Conservation (phyloP, 1,284 basidiomycete species). For the Moesziomyces aphidis region DNA sequence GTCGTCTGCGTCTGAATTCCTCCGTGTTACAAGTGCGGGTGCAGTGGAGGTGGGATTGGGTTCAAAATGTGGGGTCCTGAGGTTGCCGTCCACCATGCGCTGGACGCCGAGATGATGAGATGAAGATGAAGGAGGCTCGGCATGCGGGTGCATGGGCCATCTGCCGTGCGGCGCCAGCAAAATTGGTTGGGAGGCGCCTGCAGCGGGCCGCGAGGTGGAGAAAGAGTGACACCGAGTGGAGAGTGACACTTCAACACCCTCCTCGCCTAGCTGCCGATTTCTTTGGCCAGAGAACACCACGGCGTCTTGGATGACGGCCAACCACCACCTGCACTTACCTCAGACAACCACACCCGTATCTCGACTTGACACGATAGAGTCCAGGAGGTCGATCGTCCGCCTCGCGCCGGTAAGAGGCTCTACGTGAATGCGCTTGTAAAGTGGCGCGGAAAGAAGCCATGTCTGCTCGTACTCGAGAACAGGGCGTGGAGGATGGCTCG, state of each 20-base stretch:
- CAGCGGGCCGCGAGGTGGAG: too few relatives aligned
- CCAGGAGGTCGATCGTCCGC: too few relatives aligned
- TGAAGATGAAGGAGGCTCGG: too few relatives aligned
- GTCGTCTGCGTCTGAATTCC: slow-evolving; percentile 6
- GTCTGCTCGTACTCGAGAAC: neutral
- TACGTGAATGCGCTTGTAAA: neutral
- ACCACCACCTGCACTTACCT: too few relatives aligned
- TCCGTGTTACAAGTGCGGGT: neutral
- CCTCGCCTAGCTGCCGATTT: neutral
- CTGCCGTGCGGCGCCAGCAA: neutral
- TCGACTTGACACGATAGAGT: too few relatives aligned
- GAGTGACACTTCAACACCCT: neutral
- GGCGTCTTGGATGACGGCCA: too few relatives aligned
- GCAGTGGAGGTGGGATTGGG: neutral
- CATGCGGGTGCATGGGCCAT: neutral
- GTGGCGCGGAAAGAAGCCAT: neutral
- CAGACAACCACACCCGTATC: too few relatives aligned
- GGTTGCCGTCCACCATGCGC: too few relatives aligned
- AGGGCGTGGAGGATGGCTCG: neutral
- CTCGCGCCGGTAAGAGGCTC: neutral
- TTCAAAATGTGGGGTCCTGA: too few relatives aligned
- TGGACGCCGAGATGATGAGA: too few relatives aligned
- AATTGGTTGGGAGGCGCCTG: neutral
- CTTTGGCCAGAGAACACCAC: too few relatives aligned
- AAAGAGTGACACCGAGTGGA: neutral